Conservation (phyloP, 768 basidiomycete species). For the Mycena capillaripes region DNA sequence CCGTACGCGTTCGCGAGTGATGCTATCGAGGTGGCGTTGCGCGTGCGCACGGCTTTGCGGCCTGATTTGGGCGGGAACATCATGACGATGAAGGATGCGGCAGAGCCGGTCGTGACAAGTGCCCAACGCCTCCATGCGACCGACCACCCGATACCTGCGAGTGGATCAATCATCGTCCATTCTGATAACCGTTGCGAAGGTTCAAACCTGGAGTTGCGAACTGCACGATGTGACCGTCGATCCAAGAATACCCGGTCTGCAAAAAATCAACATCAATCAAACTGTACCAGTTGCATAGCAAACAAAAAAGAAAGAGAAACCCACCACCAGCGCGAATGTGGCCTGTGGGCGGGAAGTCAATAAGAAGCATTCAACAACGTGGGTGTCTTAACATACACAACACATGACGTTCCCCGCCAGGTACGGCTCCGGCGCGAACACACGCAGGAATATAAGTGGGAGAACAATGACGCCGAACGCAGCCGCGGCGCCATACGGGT, state of each 20-base stretch:
- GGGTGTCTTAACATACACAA: constrained; percentile 55
- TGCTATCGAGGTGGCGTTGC: constrained; percentile 45
- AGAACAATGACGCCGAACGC: constrained; percentile 61
- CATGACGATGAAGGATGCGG: constrained; percentile 67
- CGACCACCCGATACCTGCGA: constrained; percentile 56
- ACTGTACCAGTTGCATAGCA: no score
- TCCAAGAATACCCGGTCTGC: not conserved
- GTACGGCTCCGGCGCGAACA: constrained; percentile 59
- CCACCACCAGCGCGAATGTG: constrained; percentile 57
- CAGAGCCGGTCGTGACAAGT: constrained; percentile 64
- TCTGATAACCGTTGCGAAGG: not conserved
- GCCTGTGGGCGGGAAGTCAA: constrained; percentile 42
- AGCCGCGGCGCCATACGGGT: constrained; percentile 67
- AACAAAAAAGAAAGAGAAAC: not conserved
- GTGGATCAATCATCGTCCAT: not conserved
- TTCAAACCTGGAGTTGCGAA: not conserved
- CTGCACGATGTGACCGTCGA: not conserved
- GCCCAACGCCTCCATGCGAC: constrained; percentile 67
- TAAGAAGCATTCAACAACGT: no score
- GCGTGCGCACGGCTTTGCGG: constrained; percentile 51
- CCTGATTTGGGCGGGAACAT: constrained; percentile 66
- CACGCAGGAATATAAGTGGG: constrained; percentile 63
- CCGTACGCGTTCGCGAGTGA: constrained; percentile 58
- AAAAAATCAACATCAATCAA: not conserved
- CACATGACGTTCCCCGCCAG: constrained; percentile 53